phyloP scores from a whole-genome alignment of 2,329 filamentous ascomycete genomes.

The Graphilbum sp. region DNA sequence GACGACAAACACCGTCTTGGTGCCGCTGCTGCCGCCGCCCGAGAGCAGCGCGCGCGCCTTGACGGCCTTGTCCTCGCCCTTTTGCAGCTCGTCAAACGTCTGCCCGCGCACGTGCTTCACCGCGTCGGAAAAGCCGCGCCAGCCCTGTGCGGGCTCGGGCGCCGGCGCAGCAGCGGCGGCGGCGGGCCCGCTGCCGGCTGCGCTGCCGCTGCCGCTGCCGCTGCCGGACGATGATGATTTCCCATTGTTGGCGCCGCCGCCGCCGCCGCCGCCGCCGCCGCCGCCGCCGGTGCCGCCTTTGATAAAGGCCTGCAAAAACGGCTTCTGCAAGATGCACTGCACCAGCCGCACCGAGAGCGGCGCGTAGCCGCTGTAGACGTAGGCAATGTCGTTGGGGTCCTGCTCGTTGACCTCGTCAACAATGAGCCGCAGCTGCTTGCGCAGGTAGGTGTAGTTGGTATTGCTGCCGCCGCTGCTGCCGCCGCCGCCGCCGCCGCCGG shows the following conservation, averaged over 20 bases:
- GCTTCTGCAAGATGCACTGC: conserved; percentile 85
- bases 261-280: too few relatives aligned
- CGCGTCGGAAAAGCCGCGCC: conserved; percentile 86
- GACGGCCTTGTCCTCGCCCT: conserved; percentile 81
- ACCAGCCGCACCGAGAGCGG: conserved; percentile 82
- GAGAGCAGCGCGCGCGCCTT: conserved; percentile 73
- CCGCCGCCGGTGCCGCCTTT: conserved; percentile 26
- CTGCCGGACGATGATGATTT: too few relatives aligned
- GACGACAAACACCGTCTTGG: conserved; percentile 88
- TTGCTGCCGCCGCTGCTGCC: conserved; percentile 47
- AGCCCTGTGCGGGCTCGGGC: conserved; percentile 52
- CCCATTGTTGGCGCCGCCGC: conserved; percentile 21
- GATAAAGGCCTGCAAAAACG: conserved; percentile 58
- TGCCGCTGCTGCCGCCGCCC: conserved; percentile 49
- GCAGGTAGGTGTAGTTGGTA: conserved; percentile 80
- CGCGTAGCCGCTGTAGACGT: conserved; percentile 94
- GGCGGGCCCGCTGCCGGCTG: too few relatives aligned
- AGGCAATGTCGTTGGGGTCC: conserved; percentile 87
- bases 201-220: background rate
- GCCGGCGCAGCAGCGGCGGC: conserved; percentile 22
- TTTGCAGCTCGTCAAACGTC: conserved; percentile 85
- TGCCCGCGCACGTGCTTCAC: conserved; percentile 75
- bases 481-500: too few relatives aligned
- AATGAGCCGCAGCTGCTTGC: conserved; percentile 75
- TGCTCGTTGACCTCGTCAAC: conserved; percentile 95